Percentiles rank a stretch among this genome's conserved stretches.
phyloP scores from a whole-genome alignment of 495 filamentous ascomycete genomes.

The Trichoderma virens region DNA sequence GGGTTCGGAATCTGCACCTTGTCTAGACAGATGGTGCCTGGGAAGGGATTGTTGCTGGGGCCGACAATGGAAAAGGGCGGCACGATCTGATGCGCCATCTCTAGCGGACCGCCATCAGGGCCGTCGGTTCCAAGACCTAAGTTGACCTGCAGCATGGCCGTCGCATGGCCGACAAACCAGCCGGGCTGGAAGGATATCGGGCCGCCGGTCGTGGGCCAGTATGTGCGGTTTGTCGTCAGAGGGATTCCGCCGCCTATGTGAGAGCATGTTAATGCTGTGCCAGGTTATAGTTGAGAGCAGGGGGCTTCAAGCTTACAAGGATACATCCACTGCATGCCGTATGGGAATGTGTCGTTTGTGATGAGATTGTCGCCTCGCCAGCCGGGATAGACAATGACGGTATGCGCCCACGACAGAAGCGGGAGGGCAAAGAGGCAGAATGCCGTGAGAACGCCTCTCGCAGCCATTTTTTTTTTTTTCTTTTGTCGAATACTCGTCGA shows the following conservation, averaged over 20 bases:
- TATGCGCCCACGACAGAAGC: neutral
- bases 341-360: constrained; percentile 61
- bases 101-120: constrained; percentile 58
- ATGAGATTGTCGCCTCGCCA: constrained; percentile 78
- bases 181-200: constrained; percentile 63
- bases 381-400: constrained; percentile 57
- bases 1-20: constrained; percentile 60
- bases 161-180: constrained; percentile 68
- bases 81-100: constrained; percentile 46
- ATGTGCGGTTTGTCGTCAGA: constrained; percentile 63
- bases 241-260: constrained; percentile 74
- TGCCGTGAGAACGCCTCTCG: neutral
- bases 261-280: no score
- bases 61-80: constrained; percentile 66
- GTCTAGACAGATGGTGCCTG: constrained; percentile 64
- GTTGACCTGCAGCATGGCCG: constrained; percentile 73
- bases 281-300: no score
- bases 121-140: constrained; percentile 56
- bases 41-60: constrained; percentile 59
- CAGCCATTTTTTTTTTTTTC: neutral
- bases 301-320: constrained; percentile 53
- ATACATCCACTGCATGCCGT: constrained; percentile 81
- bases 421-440: neutral
- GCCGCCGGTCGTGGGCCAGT: constrained; percentile 67
- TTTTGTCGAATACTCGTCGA: neutral